Base-by-base conservation (phyloP, 1,139 yeast species). In the Sugiyamaella pinicola region DNA sequence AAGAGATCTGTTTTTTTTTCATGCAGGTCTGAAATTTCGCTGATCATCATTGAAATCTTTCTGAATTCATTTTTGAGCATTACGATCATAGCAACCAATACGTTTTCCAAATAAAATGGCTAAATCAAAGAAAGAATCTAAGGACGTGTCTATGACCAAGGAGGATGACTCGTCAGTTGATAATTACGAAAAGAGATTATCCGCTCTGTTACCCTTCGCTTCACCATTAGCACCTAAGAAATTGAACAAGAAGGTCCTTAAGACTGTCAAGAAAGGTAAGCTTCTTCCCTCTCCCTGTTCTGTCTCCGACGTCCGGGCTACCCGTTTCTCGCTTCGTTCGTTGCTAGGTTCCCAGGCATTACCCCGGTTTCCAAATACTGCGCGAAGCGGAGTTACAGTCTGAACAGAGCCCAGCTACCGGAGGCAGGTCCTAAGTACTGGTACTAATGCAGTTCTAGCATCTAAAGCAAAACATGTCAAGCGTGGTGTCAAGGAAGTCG, bases 401-500 rank as follows among this genome's bases (percentile, higher is more conserved):
- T n/a, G n/a, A n/a, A n/a, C n/a, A n/a, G n/a, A n/a, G n/a, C n/a
- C n/a, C n/a, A n/a, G n/a, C n/a, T n/a, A n/a, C n/a, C n/a, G n/a
- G n/a, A n/a, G n/a, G n/a, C n/a, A n/a, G n/a, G n/a, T n/a, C n/a
- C n/a, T n/a, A n/a, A n/a, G n/a, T n/a, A n/a, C n/a, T n/a, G n/a
- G 4, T 34, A 46, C 49, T 46, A 46, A 46, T n/a, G n/a, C 49
- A 9, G 12, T 2, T 12, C 33, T 28, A 64, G 96, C 97, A 9
- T 89, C 98, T 54, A 93, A 93, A 76, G 96, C 96, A 61, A 93
- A 95, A 76, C 97, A 93, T 73, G 97, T 95, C 65, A 91, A 90
- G 77, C 83, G 99, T 74, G 99, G 99, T 69, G 99, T 93, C 55
- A 95, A 95, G 75, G 99, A 95, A 75, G 99, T 93, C 44, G 98